A percentile compares a stretch with the other conserved stretches of the same genome.
Conservation (phyloP, 305 asterid genomes). For the Euphrasia arctica region DNA sequence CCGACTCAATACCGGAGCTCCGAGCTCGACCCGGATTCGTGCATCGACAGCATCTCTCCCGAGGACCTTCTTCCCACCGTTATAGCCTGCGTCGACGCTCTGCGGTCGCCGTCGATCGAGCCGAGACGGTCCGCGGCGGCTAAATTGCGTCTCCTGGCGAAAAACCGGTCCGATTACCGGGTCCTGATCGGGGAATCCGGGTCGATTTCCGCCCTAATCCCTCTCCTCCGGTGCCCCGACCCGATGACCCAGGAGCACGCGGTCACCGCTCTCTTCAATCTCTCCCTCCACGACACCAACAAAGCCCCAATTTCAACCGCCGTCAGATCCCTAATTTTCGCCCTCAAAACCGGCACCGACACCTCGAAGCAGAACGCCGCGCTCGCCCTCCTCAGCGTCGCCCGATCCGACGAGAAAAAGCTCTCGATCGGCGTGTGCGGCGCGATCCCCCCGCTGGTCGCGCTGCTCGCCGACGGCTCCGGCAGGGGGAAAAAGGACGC, state of each 20-base stretch:
- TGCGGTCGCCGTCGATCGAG: slow-evolving; percentile 33
- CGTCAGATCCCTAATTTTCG: slow-evolving; percentile 37
- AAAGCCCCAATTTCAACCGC: slow-evolving; percentile 32
- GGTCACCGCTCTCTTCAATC: slow-evolving; percentile 42
- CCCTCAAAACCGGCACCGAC: slow-evolving; percentile 41
- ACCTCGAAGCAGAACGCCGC: slow-evolving; percentile 49
- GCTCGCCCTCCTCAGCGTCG: slow-evolving; percentile 42
- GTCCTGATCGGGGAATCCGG: slow-evolving; percentile 44
- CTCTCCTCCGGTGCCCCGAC: slow-evolving; percentile 41
- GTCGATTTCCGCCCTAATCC: slow-evolving; percentile 33
- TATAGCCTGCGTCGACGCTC: slow-evolving; percentile 33
- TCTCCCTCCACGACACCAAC: slow-evolving; percentile 44
- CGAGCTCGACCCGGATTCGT: slow-evolving; percentile 15
- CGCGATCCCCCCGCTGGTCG: slow-evolving; percentile 45
- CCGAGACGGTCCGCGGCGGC: slow-evolving; percentile 42
- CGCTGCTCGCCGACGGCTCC: slow-evolving; percentile 36
- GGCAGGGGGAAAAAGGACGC: slow-evolving; percentile 48
- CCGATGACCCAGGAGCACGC: slow-evolving; percentile 43
- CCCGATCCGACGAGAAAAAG: slow-evolving; percentile 37
- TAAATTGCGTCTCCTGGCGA: slow-evolving; percentile 42
- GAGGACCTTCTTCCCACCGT: slow-evolving; percentile 35
- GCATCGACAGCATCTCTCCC: slow-evolving; percentile 29
- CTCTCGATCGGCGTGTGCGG: slow-evolving; percentile 46
- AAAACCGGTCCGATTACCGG: slow-evolving; percentile 41
- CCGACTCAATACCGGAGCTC: background rate